Evolutionary conservation across 495 filamentous ascomycete species (phyloP), one percentile per base, ranked within the genome.

Genomic region (Collariella sp.): DNA sequence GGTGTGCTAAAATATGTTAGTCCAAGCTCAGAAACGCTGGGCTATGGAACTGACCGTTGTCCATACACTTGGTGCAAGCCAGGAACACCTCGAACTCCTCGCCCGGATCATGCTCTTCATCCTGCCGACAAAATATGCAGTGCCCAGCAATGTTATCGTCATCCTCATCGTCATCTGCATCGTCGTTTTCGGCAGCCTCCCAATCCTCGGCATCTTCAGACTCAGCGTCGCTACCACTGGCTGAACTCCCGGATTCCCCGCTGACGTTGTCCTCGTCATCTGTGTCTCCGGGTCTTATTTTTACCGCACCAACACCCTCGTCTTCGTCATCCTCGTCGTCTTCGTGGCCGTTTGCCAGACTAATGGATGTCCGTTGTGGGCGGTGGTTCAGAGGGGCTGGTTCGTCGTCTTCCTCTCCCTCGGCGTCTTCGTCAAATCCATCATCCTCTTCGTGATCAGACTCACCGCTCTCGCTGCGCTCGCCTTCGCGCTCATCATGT

Each of bases 71-170:
- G 53, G 70, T 72, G 67, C 91, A 96, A 50, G 85, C 73, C 39
- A 97, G 74, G 65, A 85, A 89, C 53, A 86, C 77, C 70, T 97
- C 93, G 67, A 86, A 96, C 55, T 95, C 91, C 53, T 87, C 85
- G 57, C 79, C 83, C 7, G 90, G 88, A 57, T 95, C 90, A 57
- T 93, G 72, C 48, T 91, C 87, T 70, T 95, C 90, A 61, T 89
- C 85, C 58, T 87, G 76, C 36, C 77, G 79, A 67, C 89, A 95
- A 66, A 87, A 90, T 20, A 71, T 54, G 81, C 89, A 79, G 69
- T 85, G 84, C 81, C 77, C 86, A 76, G 87, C 50, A 74, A 77
- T 58, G 71, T 77, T 66, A 67, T 80, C 69, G 0, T 63, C 66
- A 31, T 80, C 79, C 7, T 72, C 79, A 19, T 89, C 86, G n/a